phyloP scores from a whole-genome alignment of 768 basidiomycete genomes.

The Hysterangium stoloniferum region DNA sequence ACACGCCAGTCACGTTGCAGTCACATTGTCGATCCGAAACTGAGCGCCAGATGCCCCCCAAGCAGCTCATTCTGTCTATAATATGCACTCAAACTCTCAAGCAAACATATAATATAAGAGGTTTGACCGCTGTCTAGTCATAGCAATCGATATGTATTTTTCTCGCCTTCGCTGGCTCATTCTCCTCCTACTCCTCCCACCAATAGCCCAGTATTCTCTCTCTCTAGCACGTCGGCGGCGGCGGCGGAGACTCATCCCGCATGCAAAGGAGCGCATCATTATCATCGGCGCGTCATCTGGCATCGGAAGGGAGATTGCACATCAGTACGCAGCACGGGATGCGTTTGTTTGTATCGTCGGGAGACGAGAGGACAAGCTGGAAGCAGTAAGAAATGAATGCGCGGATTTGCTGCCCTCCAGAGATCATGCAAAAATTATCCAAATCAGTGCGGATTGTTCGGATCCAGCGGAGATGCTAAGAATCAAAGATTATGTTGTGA shows the following conservation, averaged over 20 bases:
- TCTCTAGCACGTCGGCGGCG: neutral
- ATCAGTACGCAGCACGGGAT: conserved; percentile 65
- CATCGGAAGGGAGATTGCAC: conserved; percentile 65
- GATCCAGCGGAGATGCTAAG: conserved; percentile 58
- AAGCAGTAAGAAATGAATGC: conserved; percentile 58
- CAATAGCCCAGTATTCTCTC: neutral
- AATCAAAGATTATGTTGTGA: conserved; percentile 43
- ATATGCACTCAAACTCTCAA: no score
- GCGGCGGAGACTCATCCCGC: conserved; percentile 24
- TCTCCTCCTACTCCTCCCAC: neutral
- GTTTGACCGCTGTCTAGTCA: no score
- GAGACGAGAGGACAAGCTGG: conserved; percentile 46
- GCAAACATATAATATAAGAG: no score
- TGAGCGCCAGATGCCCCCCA: no score
- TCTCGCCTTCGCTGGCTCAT: neutral
- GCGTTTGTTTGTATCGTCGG: conserved; percentile 71
- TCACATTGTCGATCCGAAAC: no score
- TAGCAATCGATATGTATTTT: no score
- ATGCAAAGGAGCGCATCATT: conserved; percentile 60
- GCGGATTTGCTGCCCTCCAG: conserved; percentile 18
- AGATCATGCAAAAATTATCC: conserved; percentile 30
- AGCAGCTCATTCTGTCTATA: no score
- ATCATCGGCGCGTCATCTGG: conserved; percentile 82
- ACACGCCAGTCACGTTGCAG: no score
- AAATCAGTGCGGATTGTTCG: conserved; percentile 55